Evolutionary conservation across 179 eudicot genomes (phyloP).

Genomic region (Silene vulgaris): DNA sequence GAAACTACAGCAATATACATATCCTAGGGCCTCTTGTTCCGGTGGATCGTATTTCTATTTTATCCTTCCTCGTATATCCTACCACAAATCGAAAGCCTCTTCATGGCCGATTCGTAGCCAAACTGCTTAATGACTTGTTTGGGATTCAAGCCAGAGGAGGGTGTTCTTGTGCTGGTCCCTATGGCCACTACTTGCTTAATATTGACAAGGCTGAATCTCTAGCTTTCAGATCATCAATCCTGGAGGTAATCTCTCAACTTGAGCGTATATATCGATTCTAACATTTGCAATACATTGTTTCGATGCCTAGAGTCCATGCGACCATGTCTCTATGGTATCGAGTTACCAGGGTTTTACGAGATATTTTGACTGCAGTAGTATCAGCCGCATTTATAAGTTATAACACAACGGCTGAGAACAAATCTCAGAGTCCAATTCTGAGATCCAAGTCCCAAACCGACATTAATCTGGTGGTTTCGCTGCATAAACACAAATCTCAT

Average conservation of each 20-base stretch:
- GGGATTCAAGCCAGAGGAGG: constrained; percentile 91
- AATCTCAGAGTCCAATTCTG: too few species aligned
- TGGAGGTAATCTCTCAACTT: constrained; percentile 38
- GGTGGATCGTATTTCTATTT: constrained; percentile 40
- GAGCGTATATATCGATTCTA: too few species aligned
- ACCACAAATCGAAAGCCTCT: constrained; percentile 41
- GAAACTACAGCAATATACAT: constrained; percentile 35
- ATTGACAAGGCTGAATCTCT: constrained; percentile 53
- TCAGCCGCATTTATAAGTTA: too few species aligned
- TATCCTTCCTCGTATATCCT: constrained; percentile 66
- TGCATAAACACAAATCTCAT: too few species aligned
- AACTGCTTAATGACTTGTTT: constrained; percentile 74
- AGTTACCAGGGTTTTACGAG: too few species aligned
- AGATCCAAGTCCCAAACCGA: too few species aligned
- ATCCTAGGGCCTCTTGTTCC: constrained; percentile 45
- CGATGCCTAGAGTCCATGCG: too few species aligned
- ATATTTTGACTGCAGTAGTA: too few species aligned
- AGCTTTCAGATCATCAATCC: constrained; percentile 47
- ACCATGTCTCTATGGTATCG: too few species aligned
- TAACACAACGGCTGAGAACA: too few species aligned
- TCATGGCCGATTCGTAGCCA: constrained; percentile 75
- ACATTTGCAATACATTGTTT: too few species aligned
- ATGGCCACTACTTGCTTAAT: constrained; percentile 60
- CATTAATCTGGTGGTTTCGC: too few species aligned
- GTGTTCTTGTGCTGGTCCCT: constrained; percentile 93